Evolutionary conservation across 2,329 filamentous ascomycete species (phyloP).

Genomic region (Zymoseptoria ardabiliae): DNA sequence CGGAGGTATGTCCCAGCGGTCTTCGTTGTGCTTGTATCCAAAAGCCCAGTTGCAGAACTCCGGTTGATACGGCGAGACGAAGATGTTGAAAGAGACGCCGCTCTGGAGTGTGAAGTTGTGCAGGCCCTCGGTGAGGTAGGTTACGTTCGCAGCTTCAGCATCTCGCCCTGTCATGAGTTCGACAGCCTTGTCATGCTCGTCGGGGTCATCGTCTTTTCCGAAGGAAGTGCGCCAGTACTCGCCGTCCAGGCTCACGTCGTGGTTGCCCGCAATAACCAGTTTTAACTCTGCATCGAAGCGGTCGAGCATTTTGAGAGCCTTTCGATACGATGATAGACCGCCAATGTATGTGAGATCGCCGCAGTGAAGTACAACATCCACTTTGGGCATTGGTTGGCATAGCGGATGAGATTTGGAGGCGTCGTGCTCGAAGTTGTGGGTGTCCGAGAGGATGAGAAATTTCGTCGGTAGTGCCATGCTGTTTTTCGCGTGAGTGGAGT

Average conservation of each 20-base stretch:
- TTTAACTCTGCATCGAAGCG: conserved; percentile 28
- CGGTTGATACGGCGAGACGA: conserved; percentile 48
- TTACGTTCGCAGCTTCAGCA: conserved; percentile 39
- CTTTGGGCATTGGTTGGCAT: conserved; percentile 9
- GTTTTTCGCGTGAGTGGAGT: background rate
- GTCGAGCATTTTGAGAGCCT: conserved; percentile 23
- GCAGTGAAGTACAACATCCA: conserved; percentile 35
- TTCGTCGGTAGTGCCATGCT: background rate
- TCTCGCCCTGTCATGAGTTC: conserved; percentile 10
- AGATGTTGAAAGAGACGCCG: conserved; percentile 45
- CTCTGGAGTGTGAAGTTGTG: conserved; percentile 40
- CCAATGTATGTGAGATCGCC: conserved; percentile 34
- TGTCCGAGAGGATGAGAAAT: conserved; percentile 24
- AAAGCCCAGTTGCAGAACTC: conserved; percentile 39
- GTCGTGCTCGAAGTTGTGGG: conserved; percentile 17
- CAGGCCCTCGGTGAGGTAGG: conserved; percentile 48
- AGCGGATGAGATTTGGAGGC: conserved; percentile 4
- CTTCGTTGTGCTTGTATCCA: conserved; percentile 44
- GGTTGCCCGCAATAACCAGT: conserved; percentile 34
- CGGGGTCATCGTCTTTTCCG: background rate
- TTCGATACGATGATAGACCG: conserved; percentile 25
- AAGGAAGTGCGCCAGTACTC: conserved; percentile 5
- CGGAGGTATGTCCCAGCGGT: conserved; percentile 23
- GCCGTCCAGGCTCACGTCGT: conserved; percentile 27
- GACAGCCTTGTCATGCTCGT: conserved; percentile 7